Conservation (phyloP, 2,329 filamentous ascomycete genomes). For the Alternaria dauci region DNA sequence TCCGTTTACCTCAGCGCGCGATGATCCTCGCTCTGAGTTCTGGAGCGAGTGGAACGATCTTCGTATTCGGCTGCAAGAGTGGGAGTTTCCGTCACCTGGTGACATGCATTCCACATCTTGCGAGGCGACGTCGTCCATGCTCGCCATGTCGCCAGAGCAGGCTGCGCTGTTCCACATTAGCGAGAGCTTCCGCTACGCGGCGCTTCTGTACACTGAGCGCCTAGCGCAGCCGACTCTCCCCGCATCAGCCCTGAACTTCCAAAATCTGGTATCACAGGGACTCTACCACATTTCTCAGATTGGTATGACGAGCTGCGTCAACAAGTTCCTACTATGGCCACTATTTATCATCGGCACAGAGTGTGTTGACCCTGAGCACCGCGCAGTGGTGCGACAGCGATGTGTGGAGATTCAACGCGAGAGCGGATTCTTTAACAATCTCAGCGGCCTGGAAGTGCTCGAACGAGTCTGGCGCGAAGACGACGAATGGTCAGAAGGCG, state of each 20-base stretch:
- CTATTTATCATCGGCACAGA: constrained; percentile 90
- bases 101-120: constrained; percentile 37
- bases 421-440: constrained; percentile 92
- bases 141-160: constrained; percentile 61
- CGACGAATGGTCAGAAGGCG: constrained; percentile 42
- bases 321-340: constrained; percentile 94
- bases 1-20: constrained; percentile 55
- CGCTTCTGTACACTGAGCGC: constrained; percentile 87
- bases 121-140: constrained; percentile 34
- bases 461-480: constrained; percentile 81
- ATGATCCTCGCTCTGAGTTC: constrained; percentile 69
- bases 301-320: constrained; percentile 72
- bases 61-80: constrained; percentile 77
- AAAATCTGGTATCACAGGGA: constrained; percentile 81
- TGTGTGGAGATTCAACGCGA: constrained; percentile 87
- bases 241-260: constrained; percentile 78
- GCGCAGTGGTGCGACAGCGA: constrained; percentile 78
- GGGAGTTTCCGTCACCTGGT: constrained; percentile 69
- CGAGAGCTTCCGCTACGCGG: constrained; percentile 88
- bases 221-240: constrained; percentile 79
- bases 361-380: constrained; percentile 82
- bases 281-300: constrained; percentile 85
- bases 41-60: constrained; percentile 89
- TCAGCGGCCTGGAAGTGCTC: constrained; percentile 82
- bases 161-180: constrained; percentile 82